A percentile compares a stretch with the other conserved stretches of the same genome.
Conservation (phyloP, 106 monocot species). For the Acorus gramineus region DNA sequence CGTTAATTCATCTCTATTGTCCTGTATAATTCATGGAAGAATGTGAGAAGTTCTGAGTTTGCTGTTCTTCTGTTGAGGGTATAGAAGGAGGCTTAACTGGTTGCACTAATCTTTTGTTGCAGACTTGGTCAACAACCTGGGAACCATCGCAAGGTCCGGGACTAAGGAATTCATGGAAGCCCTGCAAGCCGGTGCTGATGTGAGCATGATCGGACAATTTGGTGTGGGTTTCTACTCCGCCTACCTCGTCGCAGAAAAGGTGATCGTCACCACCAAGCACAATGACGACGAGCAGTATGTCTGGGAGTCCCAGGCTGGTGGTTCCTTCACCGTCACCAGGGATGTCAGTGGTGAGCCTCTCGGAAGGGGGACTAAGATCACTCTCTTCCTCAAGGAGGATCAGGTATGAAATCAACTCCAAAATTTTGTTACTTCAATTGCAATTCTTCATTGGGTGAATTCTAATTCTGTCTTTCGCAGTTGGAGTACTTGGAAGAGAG, state of each 20-base stretch:
- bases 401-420: not conserved
- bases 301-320: not conserved
- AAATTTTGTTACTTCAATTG: no score
- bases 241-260: slow-evolving; percentile 5
- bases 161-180: slow-evolving; percentile 12
- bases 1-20: no score
- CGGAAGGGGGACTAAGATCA: slow-evolving; percentile 8
- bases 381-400: slow-evolving; percentile 11
- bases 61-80: no score
- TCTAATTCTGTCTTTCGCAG: not conserved
- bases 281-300: slow-evolving; percentile 9
- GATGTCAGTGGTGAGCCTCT: slow-evolving; percentile 2
- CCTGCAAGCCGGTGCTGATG: slow-evolving; percentile 10
- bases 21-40: no score
- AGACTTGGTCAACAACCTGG: slow-evolving; percentile 9
- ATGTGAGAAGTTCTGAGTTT: no score
- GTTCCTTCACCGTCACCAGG: slow-evolving; percentile 6
- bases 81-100: no score
- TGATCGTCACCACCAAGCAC: slow-evolving; percentile 6
- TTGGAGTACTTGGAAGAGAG: slow-evolving; percentile 26
- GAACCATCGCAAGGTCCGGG: slow-evolving; percentile 10
- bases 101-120: not conserved
- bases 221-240: not conserved
- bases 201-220: slow-evolving; percentile 14
- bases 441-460: no score